A percentile compares a stretch with the other conserved stretches of the same genome.
Evolutionary conservation across 257 asterid genomes (phyloP).

Genomic region (Agastache rugosa): DNA sequence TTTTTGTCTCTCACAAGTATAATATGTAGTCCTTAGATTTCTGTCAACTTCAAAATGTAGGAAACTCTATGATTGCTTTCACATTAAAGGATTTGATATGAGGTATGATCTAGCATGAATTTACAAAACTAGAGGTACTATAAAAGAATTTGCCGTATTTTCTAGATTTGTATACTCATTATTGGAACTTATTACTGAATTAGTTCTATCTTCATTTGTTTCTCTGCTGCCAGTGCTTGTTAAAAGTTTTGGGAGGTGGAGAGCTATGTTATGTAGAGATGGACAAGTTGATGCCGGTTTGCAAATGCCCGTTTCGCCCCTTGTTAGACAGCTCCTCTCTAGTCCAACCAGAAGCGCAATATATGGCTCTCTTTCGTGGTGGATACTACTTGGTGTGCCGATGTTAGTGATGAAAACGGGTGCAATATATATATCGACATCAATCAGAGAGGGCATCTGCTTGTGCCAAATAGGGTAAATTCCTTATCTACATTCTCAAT

Average conservation of each 20-base stretch:
- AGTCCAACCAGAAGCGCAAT: background rate
- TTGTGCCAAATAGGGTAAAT: background rate
- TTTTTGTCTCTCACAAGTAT: background rate
- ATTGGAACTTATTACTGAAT: background rate
- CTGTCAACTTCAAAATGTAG: conserved; percentile 1
- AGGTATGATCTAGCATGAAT: background rate
- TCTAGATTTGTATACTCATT: background rate
- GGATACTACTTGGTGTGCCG: background rate
- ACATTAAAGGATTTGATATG: background rate
- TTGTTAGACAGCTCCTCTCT: background rate
- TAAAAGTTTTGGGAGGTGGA: background rate
- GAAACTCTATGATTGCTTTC: background rate
- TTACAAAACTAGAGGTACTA: background rate
- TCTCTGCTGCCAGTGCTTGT: background rate
- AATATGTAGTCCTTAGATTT: background rate
- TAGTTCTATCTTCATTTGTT: background rate
- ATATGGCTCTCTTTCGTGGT: background rate
- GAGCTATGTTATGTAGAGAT: background rate
- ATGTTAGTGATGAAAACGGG: background rate
- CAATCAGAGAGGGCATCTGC: background rate
- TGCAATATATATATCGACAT: background rate
- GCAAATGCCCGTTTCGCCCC: background rate
- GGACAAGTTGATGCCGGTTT: background rate
- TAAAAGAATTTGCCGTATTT: background rate
- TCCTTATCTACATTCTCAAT: background rate